Conservation (phyloP, 257 asterid genomes). For the Catharanthus roseus region DNA sequence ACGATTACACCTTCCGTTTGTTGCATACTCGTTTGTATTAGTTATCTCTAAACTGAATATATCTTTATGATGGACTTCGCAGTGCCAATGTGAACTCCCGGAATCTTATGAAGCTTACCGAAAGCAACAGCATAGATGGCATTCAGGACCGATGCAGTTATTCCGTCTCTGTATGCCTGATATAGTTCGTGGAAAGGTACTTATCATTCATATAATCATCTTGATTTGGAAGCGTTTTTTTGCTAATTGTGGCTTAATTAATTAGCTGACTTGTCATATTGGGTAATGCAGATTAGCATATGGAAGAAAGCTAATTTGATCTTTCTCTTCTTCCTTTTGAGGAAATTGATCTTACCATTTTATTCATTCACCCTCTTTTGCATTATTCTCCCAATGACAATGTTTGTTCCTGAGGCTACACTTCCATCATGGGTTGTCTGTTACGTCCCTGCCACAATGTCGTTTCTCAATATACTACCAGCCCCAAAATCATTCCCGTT, state of each 20-base stretch:
- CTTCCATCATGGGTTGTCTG: conserved; percentile 90
- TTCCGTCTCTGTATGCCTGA: conserved; percentile 93
- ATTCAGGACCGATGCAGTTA: conserved; percentile 98
- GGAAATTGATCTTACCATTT: conserved; percentile 81
- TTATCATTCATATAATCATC: background rate
- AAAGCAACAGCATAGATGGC: conserved; percentile 97
- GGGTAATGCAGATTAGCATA: conserved; percentile 37
- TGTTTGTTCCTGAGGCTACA: conserved; percentile 90
- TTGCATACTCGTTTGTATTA: background rate
- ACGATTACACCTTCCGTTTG: background rate
- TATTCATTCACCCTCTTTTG: conserved; percentile 92
- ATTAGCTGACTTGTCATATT: background rate
- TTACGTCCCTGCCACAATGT: conserved; percentile 72
- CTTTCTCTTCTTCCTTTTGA: conserved; percentile 70
- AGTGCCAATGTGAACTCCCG: conserved; percentile 95
- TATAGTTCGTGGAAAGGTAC: conserved; percentile 64
- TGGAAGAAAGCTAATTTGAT: conserved; percentile 46
- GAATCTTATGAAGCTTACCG: conserved; percentile 93
- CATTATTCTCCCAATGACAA: conserved; percentile 84
- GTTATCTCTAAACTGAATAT: conserved; percentile 11
- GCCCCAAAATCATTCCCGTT: conserved; percentile 94
- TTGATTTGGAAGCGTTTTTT: background rate
- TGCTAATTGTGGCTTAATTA: background rate
- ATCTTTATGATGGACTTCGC: conserved; percentile 11
- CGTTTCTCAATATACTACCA: conserved; percentile 71